Evolutionary conservation across 2,329 filamentous ascomycete genomes (phyloP).

Genomic region (Diaporthe nobilis): DNA sequence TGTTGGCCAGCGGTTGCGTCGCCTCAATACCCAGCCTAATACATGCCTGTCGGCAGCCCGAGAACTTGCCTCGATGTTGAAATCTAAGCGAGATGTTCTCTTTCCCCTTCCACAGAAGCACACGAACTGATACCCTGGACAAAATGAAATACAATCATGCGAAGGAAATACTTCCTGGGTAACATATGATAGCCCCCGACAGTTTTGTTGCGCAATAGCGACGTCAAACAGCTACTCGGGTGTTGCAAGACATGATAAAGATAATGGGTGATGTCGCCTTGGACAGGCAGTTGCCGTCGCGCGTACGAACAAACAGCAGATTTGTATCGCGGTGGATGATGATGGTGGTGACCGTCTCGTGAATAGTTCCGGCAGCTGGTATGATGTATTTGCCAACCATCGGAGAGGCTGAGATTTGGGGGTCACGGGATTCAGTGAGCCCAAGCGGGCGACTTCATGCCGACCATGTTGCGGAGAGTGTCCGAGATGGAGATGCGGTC

Average conservation of each 20-base stretch:
- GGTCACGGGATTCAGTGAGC: slow-evolving; percentile 21
- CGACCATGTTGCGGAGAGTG: slow-evolving; percentile 42
- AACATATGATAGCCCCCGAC: slow-evolving; percentile 32
- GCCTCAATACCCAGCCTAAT: slow-evolving; percentile 40
- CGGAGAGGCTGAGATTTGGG: not conserved
- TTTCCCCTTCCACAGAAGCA: slow-evolving; percentile 10
- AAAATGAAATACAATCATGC: slow-evolving; percentile 41
- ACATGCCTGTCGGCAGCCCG: slow-evolving; percentile 35
- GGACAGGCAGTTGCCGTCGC: slow-evolving; percentile 13
- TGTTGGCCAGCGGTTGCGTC: slow-evolving; percentile 22
- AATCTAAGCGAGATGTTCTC: slow-evolving; percentile 37
- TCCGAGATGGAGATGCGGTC: slow-evolving; percentile 46
- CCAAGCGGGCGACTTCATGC: slow-evolving; percentile 41
- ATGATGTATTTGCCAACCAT: slow-evolving; percentile 10
- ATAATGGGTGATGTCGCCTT: slow-evolving; percentile 33
- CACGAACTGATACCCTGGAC: slow-evolving; percentile 39
- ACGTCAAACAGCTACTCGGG: slow-evolving; percentile 19
- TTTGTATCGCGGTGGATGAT: slow-evolving; percentile 18
- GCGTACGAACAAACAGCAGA: slow-evolving; percentile 21
- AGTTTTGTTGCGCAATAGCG: slow-evolving; percentile 26
- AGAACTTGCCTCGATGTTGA: slow-evolving; percentile 40
- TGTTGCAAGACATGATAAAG: slow-evolving; percentile 37
- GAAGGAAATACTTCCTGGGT: slow-evolving; percentile 46
- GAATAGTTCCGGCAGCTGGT: slow-evolving; percentile 25
- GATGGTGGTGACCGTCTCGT: not conserved